phyloP scores from a whole-genome alignment of 257 asterid species.

The Solanum sparsipilum region DNA sequence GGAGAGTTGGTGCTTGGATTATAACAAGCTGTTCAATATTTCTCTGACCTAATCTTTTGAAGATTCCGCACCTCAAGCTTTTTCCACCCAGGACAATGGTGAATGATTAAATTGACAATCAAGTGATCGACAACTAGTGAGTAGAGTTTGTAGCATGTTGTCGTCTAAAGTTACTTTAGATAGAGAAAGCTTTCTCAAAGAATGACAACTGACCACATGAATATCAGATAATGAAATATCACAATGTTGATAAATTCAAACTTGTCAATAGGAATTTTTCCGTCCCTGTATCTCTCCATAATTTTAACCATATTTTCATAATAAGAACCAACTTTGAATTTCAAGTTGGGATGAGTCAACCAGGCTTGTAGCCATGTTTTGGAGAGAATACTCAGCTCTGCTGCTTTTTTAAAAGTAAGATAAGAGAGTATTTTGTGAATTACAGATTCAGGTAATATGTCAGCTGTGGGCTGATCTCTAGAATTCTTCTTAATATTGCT shows the following conservation, averaged over 20 bases:
- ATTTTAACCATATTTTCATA: too few species aligned
- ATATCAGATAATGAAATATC: neutral
- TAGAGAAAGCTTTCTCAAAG: neutral
- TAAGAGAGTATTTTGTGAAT: neutral
- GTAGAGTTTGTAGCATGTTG: neutral
- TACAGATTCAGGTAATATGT: neutral
- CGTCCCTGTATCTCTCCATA: neutral
- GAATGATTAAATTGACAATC: neutral
- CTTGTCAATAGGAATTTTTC: neutral
- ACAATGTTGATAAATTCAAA: neutral
- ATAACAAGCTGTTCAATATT: too few species aligned
- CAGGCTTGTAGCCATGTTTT: neutral
- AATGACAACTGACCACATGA: neutral
- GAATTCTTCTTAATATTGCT: too few species aligned
- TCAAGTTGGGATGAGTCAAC: neutral
- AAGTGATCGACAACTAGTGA: too few species aligned
- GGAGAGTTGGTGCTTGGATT: too few species aligned
- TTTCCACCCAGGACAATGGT: neutral
- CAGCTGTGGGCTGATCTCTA: neutral
- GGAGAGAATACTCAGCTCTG: neutral
- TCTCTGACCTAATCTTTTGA: too few species aligned
- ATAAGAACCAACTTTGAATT: neutral
- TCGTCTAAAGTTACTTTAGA: neutral
- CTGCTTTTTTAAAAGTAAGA: neutral
- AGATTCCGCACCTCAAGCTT: too few species aligned